Evolutionary conservation across 257 asterid genomes (phyloP), one percentile per base, ranked within the genome.

Genomic region (Henckelia pumila): DNA sequence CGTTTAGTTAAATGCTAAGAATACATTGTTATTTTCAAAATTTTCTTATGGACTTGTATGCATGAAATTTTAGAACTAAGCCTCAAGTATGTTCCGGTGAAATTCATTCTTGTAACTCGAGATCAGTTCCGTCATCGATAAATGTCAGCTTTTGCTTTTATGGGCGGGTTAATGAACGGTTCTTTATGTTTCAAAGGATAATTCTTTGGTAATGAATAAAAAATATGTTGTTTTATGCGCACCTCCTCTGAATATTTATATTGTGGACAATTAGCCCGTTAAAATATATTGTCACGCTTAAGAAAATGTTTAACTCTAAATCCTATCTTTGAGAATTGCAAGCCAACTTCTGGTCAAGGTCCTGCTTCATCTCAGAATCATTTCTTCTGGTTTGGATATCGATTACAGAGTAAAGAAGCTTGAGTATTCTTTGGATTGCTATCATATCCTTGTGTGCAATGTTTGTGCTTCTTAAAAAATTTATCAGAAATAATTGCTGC

Each of bases 191-290:
- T 52, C 29, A 56, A 40, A 37, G 21, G 5, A 19, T 28, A 29
- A 8, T 30, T 32, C 5, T 40, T 44, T 28, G 40, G 23, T 21
- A 28, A 66, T 35, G 71, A 57, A 73, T n/a, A 59, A 64, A 52
- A 25, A 44, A 16, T 14, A 33, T 17, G 21, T 9, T 64, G 10
- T 35, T 4, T 9, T 26, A 7, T 11, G 17, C 13, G 26, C 49
- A 0, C 50, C 67, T 61, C 8, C 14, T 70, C 35, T 19, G 25
- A 59, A 49, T 37, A 53, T 60, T 7, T 25, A 40, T 21, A 22
- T 20, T 57, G 61, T 21, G 52, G 66, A 57, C 25, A 19, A 55
- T 59, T 22, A 55, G 23, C 37, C 63, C 50, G 21, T 19, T 22
- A 63, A 63, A 21, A 17, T 37, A 22, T 13, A 58, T 21, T 59